Percentiles rank a stretch among this genome's conserved stretches.
Evolutionary conservation across 495 filamentous ascomycete genomes (phyloP).

Genomic region (Annulohypoxylon nitens): DNA sequence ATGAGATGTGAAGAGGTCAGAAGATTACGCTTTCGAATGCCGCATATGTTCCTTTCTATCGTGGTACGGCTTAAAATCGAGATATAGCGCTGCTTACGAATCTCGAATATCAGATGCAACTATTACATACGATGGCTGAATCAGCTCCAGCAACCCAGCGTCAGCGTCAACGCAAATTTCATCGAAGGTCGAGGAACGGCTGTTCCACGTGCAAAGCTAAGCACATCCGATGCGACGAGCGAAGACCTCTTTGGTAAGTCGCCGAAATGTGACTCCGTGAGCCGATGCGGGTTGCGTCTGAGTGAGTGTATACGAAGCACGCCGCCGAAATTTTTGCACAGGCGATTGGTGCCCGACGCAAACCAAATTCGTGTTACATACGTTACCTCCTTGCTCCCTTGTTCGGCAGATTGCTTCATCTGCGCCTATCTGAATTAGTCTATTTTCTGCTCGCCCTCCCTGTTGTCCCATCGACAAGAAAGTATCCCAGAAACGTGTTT

Average conservation of each 20-base stretch:
- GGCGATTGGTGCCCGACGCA: slow-evolving; percentile 42
- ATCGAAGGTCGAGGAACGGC: slow-evolving; percentile 51
- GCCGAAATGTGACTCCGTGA: slow-evolving; percentile 26
- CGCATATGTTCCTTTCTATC: slow-evolving; percentile 13
- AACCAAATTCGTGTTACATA: slow-evolving; percentile 19
- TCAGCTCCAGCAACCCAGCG: slow-evolving; percentile 38
- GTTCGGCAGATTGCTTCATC: slow-evolving; percentile 15
- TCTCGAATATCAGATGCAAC: neutral
- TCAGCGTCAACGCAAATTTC: slow-evolving; percentile 51
- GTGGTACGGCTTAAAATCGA: slow-evolving; percentile 18
- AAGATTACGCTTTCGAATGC: slow-evolving; percentile 12
- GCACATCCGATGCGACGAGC: slow-evolving; percentile 54
- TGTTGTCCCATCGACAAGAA: neutral
- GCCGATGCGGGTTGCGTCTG: slow-evolving; percentile 25
- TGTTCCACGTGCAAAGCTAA: slow-evolving; percentile 51
- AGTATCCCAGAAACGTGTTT: slow-evolving; percentile 17
- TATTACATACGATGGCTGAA: slow-evolving; percentile 35
- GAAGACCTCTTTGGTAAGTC: slow-evolving; percentile 53
- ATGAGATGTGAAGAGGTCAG: slow-evolving; percentile 28
- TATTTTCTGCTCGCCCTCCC: slow-evolving; percentile 7
- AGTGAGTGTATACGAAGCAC: slow-evolving; percentile 31
- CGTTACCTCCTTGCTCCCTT: slow-evolving; percentile 18
- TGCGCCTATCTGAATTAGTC: slow-evolving; percentile 13
- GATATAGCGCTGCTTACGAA: slow-evolving; percentile 7
- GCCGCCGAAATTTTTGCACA: slow-evolving; percentile 24